Evolutionary conservation across 2,329 filamentous ascomycete genomes (phyloP), one percentile per base, ranked within the genome.

Genomic region (Paramyrothecium sp.): DNA sequence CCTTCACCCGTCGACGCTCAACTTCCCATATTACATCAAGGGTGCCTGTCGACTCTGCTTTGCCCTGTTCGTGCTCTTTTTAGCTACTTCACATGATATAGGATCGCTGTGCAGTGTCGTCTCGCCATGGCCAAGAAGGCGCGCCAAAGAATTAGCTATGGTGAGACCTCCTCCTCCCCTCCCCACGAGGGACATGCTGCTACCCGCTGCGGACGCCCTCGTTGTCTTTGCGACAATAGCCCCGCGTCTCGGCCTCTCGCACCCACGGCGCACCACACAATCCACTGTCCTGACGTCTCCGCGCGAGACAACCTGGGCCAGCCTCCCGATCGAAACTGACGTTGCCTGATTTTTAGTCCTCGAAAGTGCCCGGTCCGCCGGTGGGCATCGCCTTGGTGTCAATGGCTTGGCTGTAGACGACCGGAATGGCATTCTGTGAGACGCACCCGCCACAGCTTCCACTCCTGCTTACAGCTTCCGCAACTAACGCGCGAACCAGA

Each of bases 381-480:
- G 91, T 64, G 94, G 94, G 57, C 95, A 99, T 79, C 84, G 93
- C 67, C 86, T 98, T 56, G 95, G 95, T 63, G 92, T 99, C 66
- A 97, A 98, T 81, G 93, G 94, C 61, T 85, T 99, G 60, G 92
- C 92, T 54, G 88, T 97, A 63, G 95, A 98, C 75, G 80, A 83
- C 60, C 82, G 89, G 64, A 90, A 90, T 73, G 90, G 89, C 56
- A 92, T 97, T 60, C 83, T 99, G 92, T 97, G 81, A 81, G 89
- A 47, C 41, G 17, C 19, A 48, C 44, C 30, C 53, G 26, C 30
- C 60, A 53, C 58, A 5, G n/a, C 54, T 55, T 53, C 56, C 49
- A 47, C 49, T 53, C 51, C 50, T 17, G 12, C 17, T 8, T 50
- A 5, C 19, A 41, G 23, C 44, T 56, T 22, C 44, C 56, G 51